phyloP scores from a whole-genome alignment of 768 basidiomycete genomes.

The Suillus luteus region DNA sequence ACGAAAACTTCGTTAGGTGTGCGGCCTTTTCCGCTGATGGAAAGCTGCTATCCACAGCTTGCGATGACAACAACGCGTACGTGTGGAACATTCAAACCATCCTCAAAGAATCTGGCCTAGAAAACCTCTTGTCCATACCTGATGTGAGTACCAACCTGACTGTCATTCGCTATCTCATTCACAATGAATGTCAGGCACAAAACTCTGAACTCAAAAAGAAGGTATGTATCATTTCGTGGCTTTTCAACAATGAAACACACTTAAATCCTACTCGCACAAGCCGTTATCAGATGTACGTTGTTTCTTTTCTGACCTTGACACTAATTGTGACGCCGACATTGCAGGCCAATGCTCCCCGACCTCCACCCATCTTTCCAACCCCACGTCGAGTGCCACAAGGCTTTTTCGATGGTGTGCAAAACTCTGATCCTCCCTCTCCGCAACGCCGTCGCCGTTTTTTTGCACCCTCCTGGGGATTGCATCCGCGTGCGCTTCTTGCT shows the following conservation, averaged over 20 bases:
- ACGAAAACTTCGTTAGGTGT: fast-evolving
- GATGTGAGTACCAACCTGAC: neutral
- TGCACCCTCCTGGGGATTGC: neutral
- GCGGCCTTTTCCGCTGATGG: neutral
- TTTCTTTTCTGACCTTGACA: too few species aligned
- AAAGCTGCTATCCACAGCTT: neutral
- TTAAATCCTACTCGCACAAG: neutral
- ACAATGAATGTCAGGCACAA: neutral
- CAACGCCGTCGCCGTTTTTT: neutral
- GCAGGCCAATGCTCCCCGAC: too few species aligned
- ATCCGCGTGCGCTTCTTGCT: neutral
- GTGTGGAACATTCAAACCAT: neutral
- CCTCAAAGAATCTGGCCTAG: neutral
- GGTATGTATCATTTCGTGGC: neutral
- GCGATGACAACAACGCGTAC: neutral
- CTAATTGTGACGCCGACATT: too few species aligned
- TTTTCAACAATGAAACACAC: neutral
- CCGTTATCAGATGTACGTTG: neutral
- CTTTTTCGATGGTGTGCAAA: too few species aligned
- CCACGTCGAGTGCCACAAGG: too few species aligned
- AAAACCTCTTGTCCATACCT: neutral
- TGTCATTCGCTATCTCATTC: neutral
- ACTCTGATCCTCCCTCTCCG: too few species aligned
- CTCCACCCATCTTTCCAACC: too few species aligned
- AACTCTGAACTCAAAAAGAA: neutral